A percentile compares a stretch with the other conserved stretches of the same genome.
These are phyloP conservation scores for Tricholoma hemisulphureum DNA, from an alignment of 768 basidiomycete genomes.

Conservation along the genomic window DNA sequence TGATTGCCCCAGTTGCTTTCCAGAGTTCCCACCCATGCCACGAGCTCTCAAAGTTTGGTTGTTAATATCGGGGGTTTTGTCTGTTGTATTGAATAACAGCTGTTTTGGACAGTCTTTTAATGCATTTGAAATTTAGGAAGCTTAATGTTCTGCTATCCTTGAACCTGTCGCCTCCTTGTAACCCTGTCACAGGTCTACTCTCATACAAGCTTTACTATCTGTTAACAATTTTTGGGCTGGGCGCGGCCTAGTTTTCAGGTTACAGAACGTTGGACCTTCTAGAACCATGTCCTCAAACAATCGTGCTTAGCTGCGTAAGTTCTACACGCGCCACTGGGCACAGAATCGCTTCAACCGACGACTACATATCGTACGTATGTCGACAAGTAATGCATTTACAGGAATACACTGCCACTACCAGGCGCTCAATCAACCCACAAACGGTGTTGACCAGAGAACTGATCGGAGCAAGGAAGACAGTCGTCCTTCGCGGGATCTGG, in stretches of 20 bases:
- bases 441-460: not conserved
- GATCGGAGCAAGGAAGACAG: not conserved
- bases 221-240: too few relatives aligned
- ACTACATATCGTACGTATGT: too few relatives aligned
- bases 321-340: too few relatives aligned
- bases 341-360: too few relatives aligned
- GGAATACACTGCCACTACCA: not conserved
- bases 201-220: too few relatives aligned
- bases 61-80: not conserved
- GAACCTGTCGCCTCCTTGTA: too few relatives aligned
- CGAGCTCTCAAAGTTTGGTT: not conserved
- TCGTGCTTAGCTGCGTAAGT: too few relatives aligned
- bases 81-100: not conserved
- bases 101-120: not conserved
- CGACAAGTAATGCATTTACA: too few relatives aligned
- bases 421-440: not conserved
- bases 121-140: not conserved
- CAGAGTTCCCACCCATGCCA: not conserved
- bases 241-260: too few relatives aligned
- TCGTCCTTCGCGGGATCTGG: not conserved
- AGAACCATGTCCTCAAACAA: too few relatives aligned
- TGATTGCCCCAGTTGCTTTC: slow-evolving; percentile 17
- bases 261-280: too few relatives aligned
- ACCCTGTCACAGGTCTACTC: too few relatives aligned
- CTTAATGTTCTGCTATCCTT: not conserved